Base-by-base conservation (phyloP, 2,329 filamentous ascomycete species). In the Karstenula rhodostoma region DNA sequence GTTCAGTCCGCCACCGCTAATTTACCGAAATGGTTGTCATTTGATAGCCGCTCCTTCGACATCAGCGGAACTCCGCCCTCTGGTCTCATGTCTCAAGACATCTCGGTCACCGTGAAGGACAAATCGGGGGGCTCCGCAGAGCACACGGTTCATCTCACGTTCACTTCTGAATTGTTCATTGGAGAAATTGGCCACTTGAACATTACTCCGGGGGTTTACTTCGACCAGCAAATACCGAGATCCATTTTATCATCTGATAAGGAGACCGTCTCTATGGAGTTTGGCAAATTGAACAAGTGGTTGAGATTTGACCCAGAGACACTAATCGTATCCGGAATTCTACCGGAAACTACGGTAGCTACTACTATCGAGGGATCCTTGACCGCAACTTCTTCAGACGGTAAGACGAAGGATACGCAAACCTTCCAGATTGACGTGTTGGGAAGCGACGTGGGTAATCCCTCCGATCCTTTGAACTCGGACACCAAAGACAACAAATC, bases 21-120 rank as follows among this genome's bases (percentile, higher is more conserved):
- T 27, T 73, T 88, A 13, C 92, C 93, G 0, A 71, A 79, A 3
- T 96, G 93, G 93, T 75, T 96, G 27, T 79, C 80, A 0, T 85
- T 95, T 56, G 83, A 95, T 68, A 78, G 83, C 2, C 68, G 79
- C 9, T 88, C 87, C 0, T 85, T 93, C 72, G 79, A 78, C 0
- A 77, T 96, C 7, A 83, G 79, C 33, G 93, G 93, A 2, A 90
- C 79, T 1, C 87, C 90, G 2, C 87, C 88, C 0, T 70, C 81
- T n/a, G 79, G 82, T 53, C 85, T 87, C 3, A 80, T 81, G 51
- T 86, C 88, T 4, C 82, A 85, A 29, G 90, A 89, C 65, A 83
- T 94, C 42, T 86, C 83, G 0, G 79, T 93, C 44, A 80, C 80
- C 5, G 85, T 88, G 1, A 80, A 78, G 7, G 89, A 92, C 69